These are phyloP conservation scores for Lactarius sp. DNA, from an alignment of 768 basidiomycete genomes.

Conservation along the genomic window DNA sequence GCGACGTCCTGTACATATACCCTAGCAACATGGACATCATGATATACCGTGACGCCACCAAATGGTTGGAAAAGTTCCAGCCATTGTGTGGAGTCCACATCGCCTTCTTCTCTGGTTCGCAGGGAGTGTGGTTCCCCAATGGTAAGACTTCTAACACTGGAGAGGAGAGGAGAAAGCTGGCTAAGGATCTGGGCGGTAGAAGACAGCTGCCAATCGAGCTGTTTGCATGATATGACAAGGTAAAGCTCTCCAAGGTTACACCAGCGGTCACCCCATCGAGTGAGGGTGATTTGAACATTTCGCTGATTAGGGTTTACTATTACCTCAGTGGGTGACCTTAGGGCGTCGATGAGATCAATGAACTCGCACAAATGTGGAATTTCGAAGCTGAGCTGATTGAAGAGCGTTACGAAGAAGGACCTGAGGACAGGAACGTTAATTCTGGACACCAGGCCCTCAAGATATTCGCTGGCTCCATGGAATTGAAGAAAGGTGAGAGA, in stretches of 20 bases:
- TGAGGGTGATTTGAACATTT: neutral
- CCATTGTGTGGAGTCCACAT: neutral
- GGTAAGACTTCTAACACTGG: neutral
- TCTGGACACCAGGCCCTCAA: neutral
- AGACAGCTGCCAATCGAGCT: slow-evolving; percentile 6
- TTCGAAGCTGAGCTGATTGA: neutral
- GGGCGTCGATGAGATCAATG: neutral
- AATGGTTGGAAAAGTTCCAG: slow-evolving; percentile 6
- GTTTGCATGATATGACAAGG: neutral
- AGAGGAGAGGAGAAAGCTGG: neutral
- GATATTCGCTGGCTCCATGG: slow-evolving; percentile 1
- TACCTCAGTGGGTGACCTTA: neutral
- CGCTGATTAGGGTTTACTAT: neutral
- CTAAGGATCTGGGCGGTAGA: neutral
- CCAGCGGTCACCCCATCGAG: neutral
- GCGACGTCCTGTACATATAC: neutral
- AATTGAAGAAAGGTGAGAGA: neutral
- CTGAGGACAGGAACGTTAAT: neutral
- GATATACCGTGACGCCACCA: neutral
- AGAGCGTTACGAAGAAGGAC: neutral
- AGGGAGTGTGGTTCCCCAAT: neutral
- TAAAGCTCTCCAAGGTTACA: neutral
- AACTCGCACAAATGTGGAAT: slow-evolving; percentile 1
- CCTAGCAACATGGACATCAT: neutral
- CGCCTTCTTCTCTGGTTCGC: neutral